phyloP scores from a whole-genome alignment of 371 early-diverging fungal species.

The Mortierella sp. region DNA sequence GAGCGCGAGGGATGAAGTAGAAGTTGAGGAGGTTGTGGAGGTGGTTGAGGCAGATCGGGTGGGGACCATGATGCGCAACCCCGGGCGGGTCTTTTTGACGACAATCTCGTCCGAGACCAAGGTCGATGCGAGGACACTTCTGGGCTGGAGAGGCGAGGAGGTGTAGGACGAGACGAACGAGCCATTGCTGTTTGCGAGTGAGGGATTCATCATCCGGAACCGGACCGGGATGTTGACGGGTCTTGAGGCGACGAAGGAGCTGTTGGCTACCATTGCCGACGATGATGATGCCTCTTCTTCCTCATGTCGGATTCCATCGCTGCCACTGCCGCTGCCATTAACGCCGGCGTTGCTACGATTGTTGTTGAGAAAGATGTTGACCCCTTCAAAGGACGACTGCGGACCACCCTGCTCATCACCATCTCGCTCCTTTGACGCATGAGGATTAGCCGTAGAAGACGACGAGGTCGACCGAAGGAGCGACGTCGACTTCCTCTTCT shows the following conservation, averaged over 20 bases:
- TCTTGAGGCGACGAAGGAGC: slow-evolving; percentile 16
- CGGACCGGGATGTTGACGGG: slow-evolving; percentile 45
- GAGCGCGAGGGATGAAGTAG: slow-evolving; percentile 25
- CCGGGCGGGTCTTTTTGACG: slow-evolving; percentile 47
- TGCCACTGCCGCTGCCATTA: neutral
- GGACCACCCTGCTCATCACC: neutral
- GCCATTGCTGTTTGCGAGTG: slow-evolving; percentile 5
- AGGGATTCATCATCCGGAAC: slow-evolving; percentile 22
- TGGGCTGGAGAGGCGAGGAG: slow-evolving; percentile 47
- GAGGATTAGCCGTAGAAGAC: neutral
- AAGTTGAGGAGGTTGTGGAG: slow-evolving; percentile 19
- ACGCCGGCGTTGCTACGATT: neutral
- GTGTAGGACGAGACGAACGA: slow-evolving; percentile 26
- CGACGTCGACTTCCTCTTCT: slow-evolving; percentile 12
- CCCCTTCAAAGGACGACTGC: neutral
- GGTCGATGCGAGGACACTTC: slow-evolving; percentile 47
- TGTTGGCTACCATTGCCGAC: neutral
- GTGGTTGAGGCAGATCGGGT: slow-evolving; percentile 29
- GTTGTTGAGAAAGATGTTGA: neutral
- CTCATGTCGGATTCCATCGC: too few relatives aligned
- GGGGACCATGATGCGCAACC: slow-evolving; percentile 38
- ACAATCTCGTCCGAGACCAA: slow-evolving; percentile 43
- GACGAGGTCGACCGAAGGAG: neutral
- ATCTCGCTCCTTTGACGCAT: too few relatives aligned
- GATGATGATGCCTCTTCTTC: neutral